Base-by-base conservation (phyloP, 257 asterid genomes). In the Scutellaria barbata region DNA sequence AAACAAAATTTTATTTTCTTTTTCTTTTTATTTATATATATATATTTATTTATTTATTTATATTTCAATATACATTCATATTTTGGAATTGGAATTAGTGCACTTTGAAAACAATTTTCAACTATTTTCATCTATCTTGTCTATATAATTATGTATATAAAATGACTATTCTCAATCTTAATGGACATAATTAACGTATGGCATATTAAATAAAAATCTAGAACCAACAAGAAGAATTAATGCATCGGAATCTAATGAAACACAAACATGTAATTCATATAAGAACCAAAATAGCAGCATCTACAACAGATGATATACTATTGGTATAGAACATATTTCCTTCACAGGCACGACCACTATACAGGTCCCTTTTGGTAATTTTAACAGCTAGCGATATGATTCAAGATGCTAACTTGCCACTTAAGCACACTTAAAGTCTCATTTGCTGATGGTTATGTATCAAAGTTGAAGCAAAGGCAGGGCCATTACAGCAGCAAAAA, bases 401-500 rank as follows among this genome's bases (percentile, higher is more conserved):
- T 70, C 46, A 10, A 46, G 63, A 60, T 25, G 83, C 70, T 80
- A 65, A 39, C 11, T 45, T 59, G 58, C 53, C 52, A 52, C 64
- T 57, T 17, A 55, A 59, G 46, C 61, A 59, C 77, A 72, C 74
- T 22, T 64, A 72, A 14, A 57, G 56, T 22, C 47, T 51, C 64
- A 37, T 37, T 76, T 40, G 58, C 25, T 52, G 48, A 74, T 13
- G 5, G 63, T 51, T 35, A 37, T 47, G 37, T 20, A 75, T 85
- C 87, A 92, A 66, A 86, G 88, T 79, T 89, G 96, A 81, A 88
- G 90, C 77, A 95, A 81, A 74, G 99, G 99, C 64, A 95, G 80
- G 40, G 98, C 94, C 99, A 95, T 92, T 14, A 95, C 87, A 62
- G 80, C 84, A 71, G 87, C 96, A 76, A 92, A 87, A 68, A 87